Conservation (phyloP, 2,329 filamentous ascomycete species). For the Colletotrichum plurivorum region DNA sequence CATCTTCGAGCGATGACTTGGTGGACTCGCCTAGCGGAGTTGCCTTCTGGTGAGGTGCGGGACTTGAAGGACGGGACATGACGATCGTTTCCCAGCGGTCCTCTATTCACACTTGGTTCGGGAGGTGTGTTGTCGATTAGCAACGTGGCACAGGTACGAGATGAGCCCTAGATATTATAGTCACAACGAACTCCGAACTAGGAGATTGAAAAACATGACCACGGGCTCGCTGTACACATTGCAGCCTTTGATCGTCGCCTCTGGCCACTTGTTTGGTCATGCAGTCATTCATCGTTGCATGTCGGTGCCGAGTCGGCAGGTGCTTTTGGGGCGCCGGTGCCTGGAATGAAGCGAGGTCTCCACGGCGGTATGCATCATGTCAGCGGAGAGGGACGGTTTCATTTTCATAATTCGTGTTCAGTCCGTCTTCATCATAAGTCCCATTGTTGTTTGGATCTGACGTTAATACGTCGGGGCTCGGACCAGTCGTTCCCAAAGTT, state of each 20-base stretch:
- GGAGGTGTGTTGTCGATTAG: not conserved
- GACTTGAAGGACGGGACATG: slow-evolving; percentile 21
- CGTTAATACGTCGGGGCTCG: not conserved
- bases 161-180: slow-evolving; percentile 26
- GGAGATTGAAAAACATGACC: not conserved
- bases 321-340: not conserved
- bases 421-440: not conserved
- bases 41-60: not conserved
- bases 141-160: not conserved
- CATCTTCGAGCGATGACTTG: slow-evolving; percentile 21
- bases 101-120: not conserved
- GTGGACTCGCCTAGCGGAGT: slow-evolving; percentile 1
- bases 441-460: not conserved
- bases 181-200: not conserved
- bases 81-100: not conserved
- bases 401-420: not conserved
- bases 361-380: slow-evolving; percentile 4
- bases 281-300: slow-evolving; percentile 17
- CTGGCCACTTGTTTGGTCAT: slow-evolving; percentile 4
- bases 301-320: slow-evolving; percentile 36
- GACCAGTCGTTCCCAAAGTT: not conserved
- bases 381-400: not conserved
- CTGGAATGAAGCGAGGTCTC: not conserved
- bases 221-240: not conserved
- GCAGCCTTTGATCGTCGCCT: slow-evolving; percentile 1